phyloP scores from a whole-genome alignment of 1,284 basidiomycete genomes.

The Marasmius fiardii region DNA sequence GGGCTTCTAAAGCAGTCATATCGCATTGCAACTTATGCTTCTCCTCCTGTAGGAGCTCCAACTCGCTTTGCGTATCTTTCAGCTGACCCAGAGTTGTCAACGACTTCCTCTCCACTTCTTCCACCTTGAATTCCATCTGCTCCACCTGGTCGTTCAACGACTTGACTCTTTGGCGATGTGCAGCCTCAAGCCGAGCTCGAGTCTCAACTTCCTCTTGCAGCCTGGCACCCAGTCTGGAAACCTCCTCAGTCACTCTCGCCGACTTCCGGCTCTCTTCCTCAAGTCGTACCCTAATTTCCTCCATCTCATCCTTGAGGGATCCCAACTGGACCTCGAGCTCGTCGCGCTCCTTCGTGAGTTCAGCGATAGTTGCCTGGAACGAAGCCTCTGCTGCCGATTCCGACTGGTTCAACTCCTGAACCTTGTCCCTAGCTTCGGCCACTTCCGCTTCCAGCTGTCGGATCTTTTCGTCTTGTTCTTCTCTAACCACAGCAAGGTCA shows the following conservation, averaged over 20 bases:
- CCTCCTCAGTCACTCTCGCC: conserved; percentile 1
- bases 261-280: conserved; percentile 18
- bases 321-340: conserved; percentile 12
- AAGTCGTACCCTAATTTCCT: conserved; percentile 18
- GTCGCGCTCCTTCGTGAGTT: conserved; percentile 17
- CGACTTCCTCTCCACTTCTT: conserved; percentile 13
- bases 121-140: conserved; percentile 11
- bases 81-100: conserved; percentile 21
- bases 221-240: conserved; percentile 8
- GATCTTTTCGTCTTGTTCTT: conserved; percentile 23
- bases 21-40: conserved; percentile 47
- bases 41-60: conserved; percentile 42
- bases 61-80: conserved; percentile 20
- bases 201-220: conserved; percentile 22
- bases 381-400: conserved; percentile 25
- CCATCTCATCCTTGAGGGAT: conserved; percentile 17
- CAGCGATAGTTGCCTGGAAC: conserved; percentile 23
- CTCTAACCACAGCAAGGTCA: conserved; percentile 10
- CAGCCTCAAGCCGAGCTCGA: conserved; percentile 9
- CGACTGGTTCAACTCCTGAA: conserved; percentile 19
- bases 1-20: conserved; percentile 56
- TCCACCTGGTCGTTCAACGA: conserved; percentile 10
- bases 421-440: conserved; percentile 18
- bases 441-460: conserved; percentile 25
- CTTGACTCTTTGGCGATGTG: conserved; percentile 13